phyloP scores from a whole-genome alignment of 2,329 filamentous ascomycete species.

The Aspergillus glaucus region DNA sequence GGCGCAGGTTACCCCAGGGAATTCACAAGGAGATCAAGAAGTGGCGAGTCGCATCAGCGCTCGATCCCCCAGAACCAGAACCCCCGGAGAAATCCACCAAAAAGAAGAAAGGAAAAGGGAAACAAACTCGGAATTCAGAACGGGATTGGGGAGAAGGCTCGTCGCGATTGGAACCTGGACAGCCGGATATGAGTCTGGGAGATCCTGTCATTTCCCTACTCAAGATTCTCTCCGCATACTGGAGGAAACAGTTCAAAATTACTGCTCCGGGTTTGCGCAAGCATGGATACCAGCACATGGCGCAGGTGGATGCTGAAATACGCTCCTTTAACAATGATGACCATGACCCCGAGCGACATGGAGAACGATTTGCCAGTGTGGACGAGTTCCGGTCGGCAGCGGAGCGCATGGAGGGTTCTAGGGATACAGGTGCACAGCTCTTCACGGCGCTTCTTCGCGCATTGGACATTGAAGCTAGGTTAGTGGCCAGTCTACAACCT shows the following conservation, averaged over 20 bases:
- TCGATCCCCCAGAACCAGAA: slow-evolving; percentile 44
- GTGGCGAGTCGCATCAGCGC: slow-evolving; percentile 64
- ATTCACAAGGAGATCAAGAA: slow-evolving; percentile 67
- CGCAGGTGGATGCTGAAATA: slow-evolving; percentile 66
- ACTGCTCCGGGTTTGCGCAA: slow-evolving; percentile 80
- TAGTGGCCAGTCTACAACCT: slow-evolving; percentile 80
- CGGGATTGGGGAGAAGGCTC: slow-evolving; percentile 70
- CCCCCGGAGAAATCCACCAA: slow-evolving; percentile 28
- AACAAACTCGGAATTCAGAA: slow-evolving; percentile 33
- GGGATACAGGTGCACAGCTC: slow-evolving; percentile 81
- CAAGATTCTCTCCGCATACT: slow-evolving; percentile 72
- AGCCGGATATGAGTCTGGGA: slow-evolving; percentile 70
- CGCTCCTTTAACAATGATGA: slow-evolving; percentile 61
- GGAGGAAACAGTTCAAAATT: slow-evolving; percentile 76
- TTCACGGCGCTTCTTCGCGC: slow-evolving; percentile 81
- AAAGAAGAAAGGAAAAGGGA: slow-evolving; percentile 33
- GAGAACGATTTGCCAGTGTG: slow-evolving; percentile 65
- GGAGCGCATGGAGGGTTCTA: slow-evolving; percentile 66
- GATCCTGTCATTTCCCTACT: slow-evolving; percentile 75
- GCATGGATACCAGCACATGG: slow-evolving; percentile 76
- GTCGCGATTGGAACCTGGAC: slow-evolving; percentile 61
- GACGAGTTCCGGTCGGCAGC: slow-evolving; percentile 65
- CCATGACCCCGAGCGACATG: slow-evolving; percentile 60
- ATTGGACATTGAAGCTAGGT: slow-evolving; percentile 71
- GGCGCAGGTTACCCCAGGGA: slow-evolving; percentile 63